Evolutionary conservation across 208 protist species (phyloP), one percentile per base, ranked within the genome.

Genomic region (Trypanosoma brucei): DNA sequence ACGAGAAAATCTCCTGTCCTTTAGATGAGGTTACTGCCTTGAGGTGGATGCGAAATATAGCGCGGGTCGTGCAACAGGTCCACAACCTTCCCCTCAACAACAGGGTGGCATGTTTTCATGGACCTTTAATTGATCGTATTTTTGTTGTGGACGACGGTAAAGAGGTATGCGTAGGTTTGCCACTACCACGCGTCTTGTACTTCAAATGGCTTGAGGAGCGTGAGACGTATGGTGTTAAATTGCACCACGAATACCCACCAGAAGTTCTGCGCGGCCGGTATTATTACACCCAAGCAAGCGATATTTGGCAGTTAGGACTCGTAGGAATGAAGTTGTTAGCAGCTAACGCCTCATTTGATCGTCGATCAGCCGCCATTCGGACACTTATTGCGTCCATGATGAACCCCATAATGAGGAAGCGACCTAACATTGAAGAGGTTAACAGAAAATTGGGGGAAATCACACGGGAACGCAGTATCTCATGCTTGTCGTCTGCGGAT

Each of bases 271-370:
- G 63, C 30, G 45, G 58, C 14, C 65, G 55, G 48, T 55, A 45
- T 31, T 91, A 90, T 57, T 68, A 91, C 62, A 46, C 66, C 13
- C 68, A 50, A 0, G 55, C 78, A 35, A 88, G 76, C 38, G 88
- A 94, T 56, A 81, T 94, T 7, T 94, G 88, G 84, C 80, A 83
- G 53, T 70, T 94, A 3, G 88, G 84, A 2, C 62, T 75, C 3
- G 35, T 89, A 8, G 78, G 68, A 2, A 62, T 74, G 56, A 62
- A 81, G 35, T 59, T 94, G 37, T 72, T 91, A 2, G 71, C 73
- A 13, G 72, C 54, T 4, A 78, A 84, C 38, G 65, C 79, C 0
- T 59, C 67, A 1, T 65, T 81, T 6, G 57, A 66, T 1, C 49
- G 59, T 2, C 83, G 84, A 14, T 83, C 79, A 1, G 61, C 62